These are phyloP conservation scores for Tephrocybe sp. DNA, from an alignment of 768 basidiomycete genomes.

Conservation along the genomic window DNA sequence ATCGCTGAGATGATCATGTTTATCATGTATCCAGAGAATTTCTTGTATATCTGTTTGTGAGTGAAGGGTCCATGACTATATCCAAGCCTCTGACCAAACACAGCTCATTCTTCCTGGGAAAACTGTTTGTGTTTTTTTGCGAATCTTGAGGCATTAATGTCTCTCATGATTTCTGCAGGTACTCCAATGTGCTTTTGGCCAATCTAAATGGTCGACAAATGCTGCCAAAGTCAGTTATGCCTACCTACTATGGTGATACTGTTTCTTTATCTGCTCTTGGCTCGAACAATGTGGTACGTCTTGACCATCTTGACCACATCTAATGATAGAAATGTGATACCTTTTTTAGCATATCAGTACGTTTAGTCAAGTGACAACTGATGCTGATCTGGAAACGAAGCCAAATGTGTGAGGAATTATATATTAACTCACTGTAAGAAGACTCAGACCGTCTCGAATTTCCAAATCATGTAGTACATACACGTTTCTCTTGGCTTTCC, in stretches of 20 bases:
- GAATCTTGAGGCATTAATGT: background rate
- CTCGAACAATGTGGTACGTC: constrained; percentile 1
- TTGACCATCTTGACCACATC: no score
- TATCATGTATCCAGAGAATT: background rate
- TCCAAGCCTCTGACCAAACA: no score
- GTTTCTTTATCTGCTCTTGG: no score
- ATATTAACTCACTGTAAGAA: no score
- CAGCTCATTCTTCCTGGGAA: background rate
- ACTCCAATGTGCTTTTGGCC: constrained; percentile 1
- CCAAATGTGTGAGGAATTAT: no score
- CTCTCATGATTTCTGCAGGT: no score
- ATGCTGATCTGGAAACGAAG: constrained; percentile 1
- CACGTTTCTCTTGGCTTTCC: no score
- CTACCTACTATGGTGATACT: background rate
- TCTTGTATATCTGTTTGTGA: background rate
- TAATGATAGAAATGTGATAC: background rate
- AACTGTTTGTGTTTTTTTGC: constrained; percentile 3
- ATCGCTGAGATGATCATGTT: background rate
- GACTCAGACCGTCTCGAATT: no score
- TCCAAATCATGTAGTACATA: no score
- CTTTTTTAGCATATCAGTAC: constrained; percentile 1
- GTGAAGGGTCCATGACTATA: background rate
- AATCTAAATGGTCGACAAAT: background rate
- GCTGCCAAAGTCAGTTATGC: no score
- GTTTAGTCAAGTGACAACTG: background rate